A percentile compares a stretch with the other conserved stretches of the same genome.
phyloP scores from a whole-genome alignment of 2,329 filamentous ascomycete genomes.

The Sphaerulina vaccinii region DNA sequence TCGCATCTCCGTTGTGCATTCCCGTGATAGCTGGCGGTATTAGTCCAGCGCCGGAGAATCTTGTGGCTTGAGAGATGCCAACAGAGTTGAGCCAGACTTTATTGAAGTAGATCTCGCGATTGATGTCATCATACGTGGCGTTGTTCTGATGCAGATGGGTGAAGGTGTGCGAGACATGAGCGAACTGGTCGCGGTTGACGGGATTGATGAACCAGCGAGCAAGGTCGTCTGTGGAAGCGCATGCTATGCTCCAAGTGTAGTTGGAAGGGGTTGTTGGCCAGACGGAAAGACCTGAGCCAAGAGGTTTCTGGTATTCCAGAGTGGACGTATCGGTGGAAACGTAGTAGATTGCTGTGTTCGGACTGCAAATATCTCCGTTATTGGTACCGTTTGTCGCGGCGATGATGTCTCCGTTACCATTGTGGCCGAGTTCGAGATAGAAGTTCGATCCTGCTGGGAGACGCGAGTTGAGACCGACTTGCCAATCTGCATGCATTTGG shows the following conservation, averaged over 20 bases:
- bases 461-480: constrained; percentile 3
- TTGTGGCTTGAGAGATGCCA: background rate
- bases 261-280: constrained; percentile 7
- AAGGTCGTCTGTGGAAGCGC: constrained; percentile 5
- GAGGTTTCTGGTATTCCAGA: constrained; percentile 10
- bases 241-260: constrained; percentile 6
- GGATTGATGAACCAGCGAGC: constrained; percentile 11
- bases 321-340: constrained; percentile 1
- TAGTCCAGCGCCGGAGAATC: constrained; percentile 3
- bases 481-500: constrained; percentile 12
- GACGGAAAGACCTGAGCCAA: constrained; percentile 7
- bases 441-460: constrained; percentile 7
- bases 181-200: constrained; percentile 7
- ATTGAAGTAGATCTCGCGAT: constrained; percentile 13
- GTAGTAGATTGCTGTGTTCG: constrained; percentile 13
- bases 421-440: constrained; percentile 13
- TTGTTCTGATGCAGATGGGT: constrained; percentile 13
- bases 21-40: constrained; percentile 14
- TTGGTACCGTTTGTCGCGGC: constrained; percentile 5
- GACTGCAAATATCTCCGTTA: constrained; percentile 2
- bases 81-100: constrained; percentile 5
- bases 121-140: constrained; percentile 11
- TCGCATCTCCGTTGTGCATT: constrained; percentile 14
- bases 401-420: constrained; percentile 15
- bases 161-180: constrained; percentile 13